These are phyloP conservation scores for Dionaea muscipula DNA, from an alignment of 179 eudicot genomes.

Conservation along the genomic window DNA sequence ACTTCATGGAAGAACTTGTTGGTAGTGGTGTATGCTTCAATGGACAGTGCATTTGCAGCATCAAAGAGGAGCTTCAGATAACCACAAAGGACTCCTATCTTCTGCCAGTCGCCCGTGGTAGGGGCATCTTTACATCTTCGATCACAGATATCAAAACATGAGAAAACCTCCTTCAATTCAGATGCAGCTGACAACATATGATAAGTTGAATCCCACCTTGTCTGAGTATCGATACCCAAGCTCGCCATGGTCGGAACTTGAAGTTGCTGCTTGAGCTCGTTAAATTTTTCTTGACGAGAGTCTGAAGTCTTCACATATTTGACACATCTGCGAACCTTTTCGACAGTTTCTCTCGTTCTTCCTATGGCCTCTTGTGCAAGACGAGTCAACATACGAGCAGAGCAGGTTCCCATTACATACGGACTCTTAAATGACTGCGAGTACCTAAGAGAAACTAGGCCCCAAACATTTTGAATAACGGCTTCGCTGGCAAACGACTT, in stretches of 20 bases:
- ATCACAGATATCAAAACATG: slow-evolving; percentile 31
- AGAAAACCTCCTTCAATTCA: slow-evolving; percentile 33
- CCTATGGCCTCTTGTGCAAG: slow-evolving; percentile 28
- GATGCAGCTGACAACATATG: slow-evolving; percentile 40
- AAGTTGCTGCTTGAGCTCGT: slow-evolving; percentile 23
- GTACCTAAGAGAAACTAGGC: slow-evolving; percentile 27
- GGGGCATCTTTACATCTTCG: slow-evolving; percentile 19
- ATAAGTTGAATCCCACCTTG: slow-evolving; percentile 39
- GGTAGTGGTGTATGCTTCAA: slow-evolving; percentile 22
- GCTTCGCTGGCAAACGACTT: slow-evolving; percentile 28
- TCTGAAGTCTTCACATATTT: slow-evolving; percentile 33
- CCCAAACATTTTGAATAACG: slow-evolving; percentile 24
- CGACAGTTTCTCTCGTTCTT: slow-evolving; percentile 15
- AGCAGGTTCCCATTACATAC: slow-evolving; percentile 26
- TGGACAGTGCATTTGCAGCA: slow-evolving; percentile 18
- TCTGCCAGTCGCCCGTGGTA: slow-evolving; percentile 29
- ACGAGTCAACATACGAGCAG: slow-evolving; percentile 28
- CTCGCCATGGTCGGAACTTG: slow-evolving; percentile 25
- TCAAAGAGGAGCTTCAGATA: slow-evolving; percentile 30
- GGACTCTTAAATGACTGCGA: slow-evolving; percentile 26
- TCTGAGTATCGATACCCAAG: slow-evolving; percentile 26
- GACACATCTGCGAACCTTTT: slow-evolving; percentile 29
- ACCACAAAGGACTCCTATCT: slow-evolving; percentile 25
- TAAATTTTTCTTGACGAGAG: slow-evolving; percentile 20
- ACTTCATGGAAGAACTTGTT: slow-evolving; percentile 25